phyloP scores from a whole-genome alignment of 2,329 filamentous ascomycete species.

The Clarireedia paspali region DNA sequence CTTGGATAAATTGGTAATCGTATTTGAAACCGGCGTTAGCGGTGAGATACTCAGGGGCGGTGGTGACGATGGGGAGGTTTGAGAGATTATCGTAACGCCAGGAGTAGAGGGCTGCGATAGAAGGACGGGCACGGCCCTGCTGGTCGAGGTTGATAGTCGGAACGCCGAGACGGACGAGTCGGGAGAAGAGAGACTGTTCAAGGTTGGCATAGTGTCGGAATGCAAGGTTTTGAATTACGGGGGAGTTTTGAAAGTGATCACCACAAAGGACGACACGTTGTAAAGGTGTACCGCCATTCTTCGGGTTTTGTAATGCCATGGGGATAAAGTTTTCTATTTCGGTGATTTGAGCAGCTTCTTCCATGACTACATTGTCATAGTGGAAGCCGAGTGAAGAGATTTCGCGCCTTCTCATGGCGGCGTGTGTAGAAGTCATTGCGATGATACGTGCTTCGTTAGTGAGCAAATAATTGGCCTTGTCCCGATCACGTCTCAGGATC shows the following conservation, averaged over 20 bases:
- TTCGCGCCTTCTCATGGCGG: constrained; percentile 85
- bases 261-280: constrained; percentile 89
- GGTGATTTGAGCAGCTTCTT: constrained; percentile 96
- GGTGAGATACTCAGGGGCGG: constrained; percentile 59
- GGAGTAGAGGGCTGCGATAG: constrained; percentile 81
- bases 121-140: constrained; percentile 83
- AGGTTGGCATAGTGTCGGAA: constrained; percentile 94
- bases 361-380: constrained; percentile 97
- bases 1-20: constrained; percentile 95
- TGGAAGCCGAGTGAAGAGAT: constrained; percentile 90
- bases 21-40: constrained; percentile 90
- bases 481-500: constrained; percentile 77
- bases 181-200: constrained; percentile 89
- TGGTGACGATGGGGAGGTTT: constrained; percentile 69
- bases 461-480: constrained; percentile 93
- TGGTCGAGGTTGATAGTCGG: constrained; percentile 84
- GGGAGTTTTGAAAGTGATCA: constrained; percentile 94
- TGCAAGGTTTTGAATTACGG: constrained; percentile 87
- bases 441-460: constrained; percentile 95
- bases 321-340: constrained; percentile 97
- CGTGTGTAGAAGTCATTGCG: constrained; percentile 98
- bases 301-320: constrained; percentile 78
- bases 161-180: constrained; percentile 85
- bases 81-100: constrained; percentile 84
- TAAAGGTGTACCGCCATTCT: constrained; percentile 63